Evolutionary conservation across 106 monocot species (phyloP).

Genomic region (Posidonia australis): DNA sequence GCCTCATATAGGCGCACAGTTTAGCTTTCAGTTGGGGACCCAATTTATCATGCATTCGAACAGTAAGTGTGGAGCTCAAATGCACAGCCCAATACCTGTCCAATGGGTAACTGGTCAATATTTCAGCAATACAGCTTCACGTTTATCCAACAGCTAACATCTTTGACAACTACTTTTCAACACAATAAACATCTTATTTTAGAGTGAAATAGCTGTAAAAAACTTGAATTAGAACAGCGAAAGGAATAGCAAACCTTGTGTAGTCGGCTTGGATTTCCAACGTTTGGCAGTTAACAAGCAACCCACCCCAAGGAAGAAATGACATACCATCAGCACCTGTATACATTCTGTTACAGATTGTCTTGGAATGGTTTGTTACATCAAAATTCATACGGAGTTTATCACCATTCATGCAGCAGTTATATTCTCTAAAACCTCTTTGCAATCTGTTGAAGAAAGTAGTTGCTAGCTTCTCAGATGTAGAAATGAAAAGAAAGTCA

Average conservation of each 20-base stretch:
- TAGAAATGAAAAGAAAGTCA: constrained; percentile 88
- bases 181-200: too few species aligned
- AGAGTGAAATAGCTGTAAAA: background rate
- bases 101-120: background rate
- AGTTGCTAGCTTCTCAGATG: constrained; percentile 47
- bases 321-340: constrained; percentile 48
- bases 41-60: constrained; percentile 16
- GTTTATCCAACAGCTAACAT: too few species aligned
- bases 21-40: constrained; percentile 31
- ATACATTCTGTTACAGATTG: constrained; percentile 28
- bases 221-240: background rate
- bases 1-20: constrained; percentile 53
- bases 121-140: background rate
- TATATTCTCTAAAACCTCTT: constrained; percentile 73
- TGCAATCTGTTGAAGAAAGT: constrained; percentile 49
- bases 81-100: constrained; percentile 49
- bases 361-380: constrained; percentile 2
- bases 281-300: constrained; percentile 68
- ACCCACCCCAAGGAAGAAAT: constrained; percentile 92
- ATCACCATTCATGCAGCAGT: constrained; percentile 67
- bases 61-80: constrained; percentile 68
- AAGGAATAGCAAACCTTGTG: constrained; percentile 43
- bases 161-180: too few species aligned
- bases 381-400: constrained; percentile 85
- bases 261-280: constrained; percentile 96